Conservation (phyloP, 257 asterid genomes). For the Ligustrum vulgare region DNA sequence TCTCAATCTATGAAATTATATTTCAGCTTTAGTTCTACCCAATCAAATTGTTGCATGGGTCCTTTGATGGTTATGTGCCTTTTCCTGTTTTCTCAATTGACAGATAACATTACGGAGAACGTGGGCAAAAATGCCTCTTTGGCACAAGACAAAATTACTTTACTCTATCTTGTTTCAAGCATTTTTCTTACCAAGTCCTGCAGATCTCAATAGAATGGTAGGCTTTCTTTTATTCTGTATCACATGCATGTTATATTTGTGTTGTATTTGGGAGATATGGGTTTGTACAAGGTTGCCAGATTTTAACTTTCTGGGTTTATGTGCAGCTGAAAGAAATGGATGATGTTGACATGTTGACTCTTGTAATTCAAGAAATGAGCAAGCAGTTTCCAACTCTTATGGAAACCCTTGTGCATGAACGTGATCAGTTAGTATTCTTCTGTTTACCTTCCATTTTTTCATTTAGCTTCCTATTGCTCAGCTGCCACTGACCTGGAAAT, state of each 20-base stretch:
- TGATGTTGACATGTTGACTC: constrained; percentile 86
- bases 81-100: constrained; percentile 14
- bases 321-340: constrained; percentile 95
- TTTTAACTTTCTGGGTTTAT: constrained; percentile 26
- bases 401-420: constrained; percentile 94
- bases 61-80: constrained; percentile 1
- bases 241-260: constrained; percentile 16
- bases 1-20: neutral
- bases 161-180: constrained; percentile 79
- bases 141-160: constrained; percentile 81
- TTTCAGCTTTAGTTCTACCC: neutral
- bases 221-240: constrained; percentile 17
- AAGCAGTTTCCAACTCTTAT: constrained; percentile 82
- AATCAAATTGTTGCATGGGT: neutral
- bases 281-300: constrained; percentile 10
- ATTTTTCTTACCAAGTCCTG: constrained; percentile 73
- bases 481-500: neutral
- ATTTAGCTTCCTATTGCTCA: constrained; percentile 7
- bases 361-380: constrained; percentile 93
- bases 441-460: constrained; percentile 6
- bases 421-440: constrained; percentile 67
- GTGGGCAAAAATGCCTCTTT: constrained; percentile 89
- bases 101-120: constrained; percentile 84
- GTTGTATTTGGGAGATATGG: neutral
- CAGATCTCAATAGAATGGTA: constrained; percentile 68